phyloP scores from a whole-genome alignment of 352 stramenopile species.

The Phytopythium ostracodes region DNA sequence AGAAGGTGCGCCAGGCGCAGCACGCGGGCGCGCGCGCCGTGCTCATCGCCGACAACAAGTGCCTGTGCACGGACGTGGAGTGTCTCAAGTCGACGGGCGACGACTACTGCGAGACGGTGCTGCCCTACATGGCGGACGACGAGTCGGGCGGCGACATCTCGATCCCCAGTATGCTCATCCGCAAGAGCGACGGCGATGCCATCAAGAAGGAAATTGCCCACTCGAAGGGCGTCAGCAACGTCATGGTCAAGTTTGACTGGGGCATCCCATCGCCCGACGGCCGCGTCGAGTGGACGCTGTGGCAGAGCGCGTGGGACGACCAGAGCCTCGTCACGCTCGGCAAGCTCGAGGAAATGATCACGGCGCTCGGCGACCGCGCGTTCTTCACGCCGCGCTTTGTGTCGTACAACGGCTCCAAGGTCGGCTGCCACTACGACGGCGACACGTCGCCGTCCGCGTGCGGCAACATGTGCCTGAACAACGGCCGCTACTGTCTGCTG shows the following conservation, averaged over 20 bases:
- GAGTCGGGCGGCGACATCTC: slow-evolving; percentile 95
- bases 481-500: slow-evolving; percentile 95
- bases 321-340: slow-evolving; percentile 75
- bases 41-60: slow-evolving; percentile 96
- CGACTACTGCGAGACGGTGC: slow-evolving; percentile 84
- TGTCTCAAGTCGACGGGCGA: slow-evolving; percentile 67
- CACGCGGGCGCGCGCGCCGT: slow-evolving; percentile 90
- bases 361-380: slow-evolving; percentile 85
- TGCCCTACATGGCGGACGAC: slow-evolving; percentile 93
- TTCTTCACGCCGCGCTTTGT: slow-evolving; percentile 97
- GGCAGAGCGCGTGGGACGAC: slow-evolving; percentile 93
- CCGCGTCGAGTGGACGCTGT: slow-evolving; percentile 96
- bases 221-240: slow-evolving; percentile 85
- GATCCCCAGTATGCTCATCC: slow-evolving; percentile 95
- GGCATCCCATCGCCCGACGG: slow-evolving; percentile 91
- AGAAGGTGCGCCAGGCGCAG: slow-evolving; percentile 93
- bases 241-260: slow-evolving; percentile 96
- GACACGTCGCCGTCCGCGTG: slow-evolving; percentile 72
- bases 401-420: slow-evolving; percentile 93
- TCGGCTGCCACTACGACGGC: slow-evolving; percentile 86
- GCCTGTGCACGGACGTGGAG: slow-evolving; percentile 89
- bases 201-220: slow-evolving; percentile 90
- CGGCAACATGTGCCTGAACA: slow-evolving; percentile 97
- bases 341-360: slow-evolving; percentile 78
- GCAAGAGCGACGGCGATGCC: slow-evolving; percentile 92